Percentiles rank a stretch among this genome's conserved stretches.
phyloP scores from a whole-genome alignment of 225 moss, liverwort and hornwort genomes.

The Neckera pumila region DNA sequence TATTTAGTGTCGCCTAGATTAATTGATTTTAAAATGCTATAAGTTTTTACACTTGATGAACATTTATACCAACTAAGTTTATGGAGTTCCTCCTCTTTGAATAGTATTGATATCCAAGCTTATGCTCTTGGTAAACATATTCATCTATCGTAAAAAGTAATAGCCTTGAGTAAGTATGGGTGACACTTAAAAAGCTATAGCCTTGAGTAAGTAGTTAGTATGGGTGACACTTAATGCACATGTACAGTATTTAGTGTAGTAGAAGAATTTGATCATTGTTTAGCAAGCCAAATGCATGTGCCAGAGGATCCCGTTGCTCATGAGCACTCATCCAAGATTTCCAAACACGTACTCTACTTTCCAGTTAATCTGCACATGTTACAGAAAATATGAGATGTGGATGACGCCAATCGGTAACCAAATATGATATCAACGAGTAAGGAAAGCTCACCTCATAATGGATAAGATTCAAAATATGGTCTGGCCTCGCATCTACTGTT shows the following conservation, averaged over 20 bases:
- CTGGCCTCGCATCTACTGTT: conserved; percentile 67
- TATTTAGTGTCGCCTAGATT: not conserved
- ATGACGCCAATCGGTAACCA: not conserved
- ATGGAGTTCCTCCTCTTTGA: not conserved
- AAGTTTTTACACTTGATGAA: not conserved
- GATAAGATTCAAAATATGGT: conserved; percentile 76
- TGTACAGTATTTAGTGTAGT: not conserved
- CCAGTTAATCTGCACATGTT: not conserved
- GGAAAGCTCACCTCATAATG: conserved; percentile 69
- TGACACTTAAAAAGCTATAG: not conserved
- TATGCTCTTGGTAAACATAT: not conserved
- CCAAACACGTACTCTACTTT: not conserved
- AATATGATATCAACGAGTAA: not conserved
- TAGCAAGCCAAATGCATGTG: not conserved
- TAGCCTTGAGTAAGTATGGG: not conserved
- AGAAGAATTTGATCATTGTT: not conserved
- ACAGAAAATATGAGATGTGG: not conserved
- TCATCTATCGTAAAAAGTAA: not conserved
- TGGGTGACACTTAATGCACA: not conserved
- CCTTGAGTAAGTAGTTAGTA: not conserved
- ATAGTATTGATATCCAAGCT: not conserved
- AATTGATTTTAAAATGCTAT: not conserved
- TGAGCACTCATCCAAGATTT: not conserved
- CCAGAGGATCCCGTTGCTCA: not conserved
- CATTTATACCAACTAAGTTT: not conserved